These are phyloP conservation scores for Neurospora intermedia DNA, from an alignment of 495 filamentous ascomycete genomes.

Conservation along the genomic window DNA sequence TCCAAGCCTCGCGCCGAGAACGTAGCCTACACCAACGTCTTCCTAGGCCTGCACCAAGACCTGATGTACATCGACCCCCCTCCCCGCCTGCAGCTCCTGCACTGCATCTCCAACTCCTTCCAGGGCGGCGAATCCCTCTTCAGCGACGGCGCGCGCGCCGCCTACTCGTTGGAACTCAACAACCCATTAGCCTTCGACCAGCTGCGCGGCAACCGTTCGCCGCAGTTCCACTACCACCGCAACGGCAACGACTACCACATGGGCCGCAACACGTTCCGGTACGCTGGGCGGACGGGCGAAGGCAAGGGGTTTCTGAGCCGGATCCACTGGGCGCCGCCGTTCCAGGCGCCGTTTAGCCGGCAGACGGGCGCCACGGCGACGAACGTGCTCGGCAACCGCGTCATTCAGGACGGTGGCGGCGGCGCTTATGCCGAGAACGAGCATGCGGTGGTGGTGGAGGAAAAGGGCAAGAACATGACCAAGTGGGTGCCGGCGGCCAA, in stretches of 20 bases:
- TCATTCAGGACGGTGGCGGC: not conserved
- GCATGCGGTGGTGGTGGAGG: not conserved
- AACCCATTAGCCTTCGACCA: slow-evolving; percentile 15
- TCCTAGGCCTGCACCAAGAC: slow-evolving; percentile 84
- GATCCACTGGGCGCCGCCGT: slow-evolving; percentile 57
- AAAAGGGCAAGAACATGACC: slow-evolving; percentile 7
- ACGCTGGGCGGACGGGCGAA: slow-evolving; percentile 27
- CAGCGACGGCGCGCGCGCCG: slow-evolving; percentile 56
- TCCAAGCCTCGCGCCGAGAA: slow-evolving; percentile 71
- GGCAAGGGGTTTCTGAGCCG: slow-evolving; percentile 3
- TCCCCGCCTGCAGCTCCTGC: slow-evolving; percentile 74
- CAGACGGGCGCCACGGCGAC: not conserved
- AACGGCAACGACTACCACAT: slow-evolving; percentile 50
- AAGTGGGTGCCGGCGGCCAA: slow-evolving; percentile 30
- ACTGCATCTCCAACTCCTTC: slow-evolving; percentile 67
- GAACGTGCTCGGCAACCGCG: not conserved
- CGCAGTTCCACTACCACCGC: slow-evolving; percentile 63
- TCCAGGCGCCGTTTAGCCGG: slow-evolving; percentile 17
- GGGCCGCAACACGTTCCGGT: slow-evolving; percentile 30
- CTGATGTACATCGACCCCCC: slow-evolving; percentile 75
- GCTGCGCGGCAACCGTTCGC: slow-evolving; percentile 29
- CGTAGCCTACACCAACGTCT: slow-evolving; percentile 74
- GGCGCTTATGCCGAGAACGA: not conserved
- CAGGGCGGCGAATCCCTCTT: slow-evolving; percentile 77
- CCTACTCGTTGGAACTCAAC: slow-evolving; percentile 27